Percentiles rank a stretch among this genome's conserved stretches.
Evolutionary conservation across 225 moss, liverwort and hornwort species (phyloP).

Genomic region (Asterella californica): DNA sequence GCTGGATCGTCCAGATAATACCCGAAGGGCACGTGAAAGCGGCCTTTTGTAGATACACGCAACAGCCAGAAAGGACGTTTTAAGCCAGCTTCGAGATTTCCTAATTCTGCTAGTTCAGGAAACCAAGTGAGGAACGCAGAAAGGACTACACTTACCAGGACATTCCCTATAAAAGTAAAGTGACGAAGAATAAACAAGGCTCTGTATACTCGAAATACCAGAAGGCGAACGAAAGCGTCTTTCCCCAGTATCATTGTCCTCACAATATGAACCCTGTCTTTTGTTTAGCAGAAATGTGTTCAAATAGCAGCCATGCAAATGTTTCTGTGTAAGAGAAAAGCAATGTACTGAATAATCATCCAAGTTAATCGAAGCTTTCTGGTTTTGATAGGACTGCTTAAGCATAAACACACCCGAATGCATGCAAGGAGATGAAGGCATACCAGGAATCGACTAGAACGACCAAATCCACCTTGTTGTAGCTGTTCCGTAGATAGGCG

Average conservation of each 20-base stretch:
- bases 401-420: not conserved
- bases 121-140: not conserved
- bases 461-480: slow-evolving; percentile 76
- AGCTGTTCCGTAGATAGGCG: slow-evolving; percentile 46
- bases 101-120: not conserved
- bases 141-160: slow-evolving; percentile 46
- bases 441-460: slow-evolving; percentile 88
- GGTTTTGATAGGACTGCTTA: not conserved
- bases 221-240: slow-evolving; percentile 63
- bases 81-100: not conserved
- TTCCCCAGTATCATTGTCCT: slow-evolving; percentile 24
- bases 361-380: not conserved
- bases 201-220: slow-evolving; percentile 57
- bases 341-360: not conserved
- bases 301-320: not conserved
- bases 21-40: not conserved
- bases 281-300: not conserved
- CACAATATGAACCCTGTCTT: slow-evolving; percentile 61
- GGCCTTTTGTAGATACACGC: too few relatives aligned
- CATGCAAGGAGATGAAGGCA: not conserved
- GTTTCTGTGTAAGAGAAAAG: not conserved
- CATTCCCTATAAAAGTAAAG: slow-evolving; percentile 62
- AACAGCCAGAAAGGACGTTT: not conserved
- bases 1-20: not conserved
- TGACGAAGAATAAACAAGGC: slow-evolving; percentile 54